phyloP scores from a whole-genome alignment of 2,329 filamentous ascomycete species.

The Pseudopithomyces chartarum region DNA sequence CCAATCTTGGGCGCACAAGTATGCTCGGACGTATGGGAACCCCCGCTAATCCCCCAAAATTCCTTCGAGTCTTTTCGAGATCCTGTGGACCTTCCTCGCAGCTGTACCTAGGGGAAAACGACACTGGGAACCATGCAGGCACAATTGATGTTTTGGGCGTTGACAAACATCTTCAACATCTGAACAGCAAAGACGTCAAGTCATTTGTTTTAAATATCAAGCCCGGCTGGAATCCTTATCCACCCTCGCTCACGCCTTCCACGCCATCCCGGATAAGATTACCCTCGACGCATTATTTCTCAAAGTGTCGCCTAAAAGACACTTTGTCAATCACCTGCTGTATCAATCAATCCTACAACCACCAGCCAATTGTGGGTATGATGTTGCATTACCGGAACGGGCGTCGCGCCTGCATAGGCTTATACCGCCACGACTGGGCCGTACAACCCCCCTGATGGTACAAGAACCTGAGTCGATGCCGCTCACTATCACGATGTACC shows the following conservation, averaged over 20 bases:
- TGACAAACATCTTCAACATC: neutral
- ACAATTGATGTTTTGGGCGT: no score
- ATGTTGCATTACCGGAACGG: constrained; percentile 3
- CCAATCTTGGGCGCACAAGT: neutral
- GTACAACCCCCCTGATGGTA: neutral
- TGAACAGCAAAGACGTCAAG: neutral
- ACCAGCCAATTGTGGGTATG: neutral
- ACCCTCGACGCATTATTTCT: neutral
- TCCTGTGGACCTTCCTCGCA: neutral
- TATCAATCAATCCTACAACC: neutral
- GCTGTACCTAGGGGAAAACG: neutral
- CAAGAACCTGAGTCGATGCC: neutral
- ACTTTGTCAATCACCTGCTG: neutral
- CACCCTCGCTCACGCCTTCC: neutral
- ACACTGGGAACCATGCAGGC: no score
- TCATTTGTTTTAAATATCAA: neutral
- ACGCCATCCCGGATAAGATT: neutral
- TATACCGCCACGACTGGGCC: constrained; percentile 2
- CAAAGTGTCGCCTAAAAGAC: neutral
- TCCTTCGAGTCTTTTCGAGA: constrained; percentile 1
- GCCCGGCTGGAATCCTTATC: constrained; percentile 1
- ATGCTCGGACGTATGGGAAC: neutral
- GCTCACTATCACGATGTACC: no score
- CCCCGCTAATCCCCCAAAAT: neutral
- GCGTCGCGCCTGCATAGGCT: neutral